Conservation (phyloP, 176 grass and related monocot genomes). For the Oryza punctata region DNA sequence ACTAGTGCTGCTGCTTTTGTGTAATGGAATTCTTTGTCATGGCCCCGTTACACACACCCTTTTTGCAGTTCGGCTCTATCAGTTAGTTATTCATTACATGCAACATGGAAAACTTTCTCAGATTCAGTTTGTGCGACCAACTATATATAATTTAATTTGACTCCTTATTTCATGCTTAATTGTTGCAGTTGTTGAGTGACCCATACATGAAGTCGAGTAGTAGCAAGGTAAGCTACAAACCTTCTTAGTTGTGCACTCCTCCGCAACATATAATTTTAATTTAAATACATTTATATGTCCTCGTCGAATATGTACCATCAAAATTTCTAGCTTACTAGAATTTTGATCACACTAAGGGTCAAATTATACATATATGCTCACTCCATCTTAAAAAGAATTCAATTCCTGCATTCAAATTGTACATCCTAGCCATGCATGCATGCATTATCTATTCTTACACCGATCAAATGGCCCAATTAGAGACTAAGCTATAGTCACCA, state of each 20-base stretch:
- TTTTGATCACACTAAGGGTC: neutral
- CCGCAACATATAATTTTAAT: neutral
- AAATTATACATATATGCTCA: neutral
- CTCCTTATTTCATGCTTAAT: neutral
- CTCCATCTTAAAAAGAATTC: no score
- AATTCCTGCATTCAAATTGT: no score
- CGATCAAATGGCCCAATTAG: neutral
- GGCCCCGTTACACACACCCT: constrained; percentile 12
- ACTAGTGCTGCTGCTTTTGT: constrained; percentile 56
- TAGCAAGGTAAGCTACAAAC: constrained; percentile 52
- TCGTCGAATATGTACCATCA: neutral
- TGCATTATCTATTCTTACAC: neutral
- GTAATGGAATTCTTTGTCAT: constrained; percentile 69
- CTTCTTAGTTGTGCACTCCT: neutral
- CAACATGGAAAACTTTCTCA: constrained; percentile 29
- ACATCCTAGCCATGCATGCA: neutral
- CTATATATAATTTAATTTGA: constrained; percentile 26
- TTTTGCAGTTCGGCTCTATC: constrained; percentile 41
- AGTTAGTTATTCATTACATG: constrained; percentile 32
- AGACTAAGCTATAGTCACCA: neutral
- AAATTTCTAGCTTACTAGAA: neutral
- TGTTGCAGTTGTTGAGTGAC: constrained; percentile 82
- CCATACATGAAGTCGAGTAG: constrained; percentile 82
- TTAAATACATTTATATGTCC: neutral
- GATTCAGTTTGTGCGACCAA: constrained; percentile 3